These are phyloP conservation scores for Asterophora lycoperdoides DNA, from an alignment of 768 basidiomycete species.

Conservation along the genomic window DNA sequence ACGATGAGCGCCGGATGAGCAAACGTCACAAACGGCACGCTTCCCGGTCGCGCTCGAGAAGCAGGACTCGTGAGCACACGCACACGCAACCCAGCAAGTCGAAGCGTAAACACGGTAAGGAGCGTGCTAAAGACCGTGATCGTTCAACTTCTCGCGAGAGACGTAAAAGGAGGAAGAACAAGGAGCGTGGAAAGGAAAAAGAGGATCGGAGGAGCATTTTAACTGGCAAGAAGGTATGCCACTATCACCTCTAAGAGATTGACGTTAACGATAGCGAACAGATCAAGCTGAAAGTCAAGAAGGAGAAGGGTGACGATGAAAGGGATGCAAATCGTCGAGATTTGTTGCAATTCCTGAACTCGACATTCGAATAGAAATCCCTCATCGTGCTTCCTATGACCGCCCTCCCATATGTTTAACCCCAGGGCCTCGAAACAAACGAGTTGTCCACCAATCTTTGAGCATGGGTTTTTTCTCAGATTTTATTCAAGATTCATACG, in stretches of 20 bases:
- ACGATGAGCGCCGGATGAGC: not conserved
- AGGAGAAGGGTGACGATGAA: constrained; percentile 22
- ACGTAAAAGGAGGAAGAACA: constrained; percentile 7
- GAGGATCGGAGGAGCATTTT: constrained; percentile 20
- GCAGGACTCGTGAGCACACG: not conserved
- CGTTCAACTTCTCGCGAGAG: not conserved
- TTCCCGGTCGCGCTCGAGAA: constrained; percentile 5
- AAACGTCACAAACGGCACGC: constrained; percentile 7
- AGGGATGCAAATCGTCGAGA: constrained; percentile 20
- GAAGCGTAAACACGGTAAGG: too few species aligned
- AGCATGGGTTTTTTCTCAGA: too few species aligned
- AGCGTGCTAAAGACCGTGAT: not conserved
- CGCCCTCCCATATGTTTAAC: too few species aligned
- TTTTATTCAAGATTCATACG: too few species aligned
- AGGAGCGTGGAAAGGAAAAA: constrained; percentile 7
- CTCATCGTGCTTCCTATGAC: not conserved
- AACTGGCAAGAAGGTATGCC: constrained; percentile 20
- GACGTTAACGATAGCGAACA: not conserved
- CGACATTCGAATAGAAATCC: constrained; percentile 15
- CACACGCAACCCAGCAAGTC: too few species aligned
- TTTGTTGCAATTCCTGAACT: constrained; percentile 19
- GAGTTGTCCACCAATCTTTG: too few species aligned
- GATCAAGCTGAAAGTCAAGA: constrained; percentile 24
- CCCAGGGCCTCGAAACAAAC: too few species aligned
- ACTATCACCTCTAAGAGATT: not conserved